Percentiles rank a stretch among this genome's conserved stretches.
phyloP scores from a whole-genome alignment of 495 filamentous ascomycete species.

The Podospora bellae-mahoneyi region DNA sequence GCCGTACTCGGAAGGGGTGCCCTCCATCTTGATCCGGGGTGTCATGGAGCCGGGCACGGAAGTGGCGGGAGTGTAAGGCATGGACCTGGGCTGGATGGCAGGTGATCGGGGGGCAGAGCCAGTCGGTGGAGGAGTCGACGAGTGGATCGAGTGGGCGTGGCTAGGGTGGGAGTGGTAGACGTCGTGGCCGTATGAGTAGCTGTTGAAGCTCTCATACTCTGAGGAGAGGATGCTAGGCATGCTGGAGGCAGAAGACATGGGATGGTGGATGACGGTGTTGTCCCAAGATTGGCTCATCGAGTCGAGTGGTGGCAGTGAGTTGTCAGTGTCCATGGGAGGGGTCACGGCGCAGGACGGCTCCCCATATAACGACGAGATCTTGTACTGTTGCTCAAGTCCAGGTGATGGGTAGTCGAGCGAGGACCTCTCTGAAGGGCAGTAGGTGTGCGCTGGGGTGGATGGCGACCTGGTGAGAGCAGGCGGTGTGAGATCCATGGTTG shows the following conservation, averaged over 20 bases:
- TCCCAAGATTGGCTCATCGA: slow-evolving; percentile 45
- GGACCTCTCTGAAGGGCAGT: slow-evolving; percentile 46
- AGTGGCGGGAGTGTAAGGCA: slow-evolving; percentile 38
- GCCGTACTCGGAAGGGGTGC: slow-evolving; percentile 36
- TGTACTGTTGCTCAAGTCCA: slow-evolving; percentile 46
- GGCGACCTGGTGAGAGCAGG: slow-evolving; percentile 49
- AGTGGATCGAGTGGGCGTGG: slow-evolving; percentile 43
- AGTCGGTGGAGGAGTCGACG: slow-evolving; percentile 42
- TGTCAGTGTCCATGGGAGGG: slow-evolving; percentile 40
- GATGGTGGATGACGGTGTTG: slow-evolving; percentile 38
- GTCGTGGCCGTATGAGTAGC: slow-evolving; percentile 49
- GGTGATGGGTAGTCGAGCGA: slow-evolving; percentile 47
- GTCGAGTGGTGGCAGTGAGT: slow-evolving; percentile 42
- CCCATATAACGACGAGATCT: slow-evolving; percentile 44
- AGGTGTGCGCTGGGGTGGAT: slow-evolving; percentile 45
- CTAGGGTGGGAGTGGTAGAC: slow-evolving; percentile 46
- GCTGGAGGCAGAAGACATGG: slow-evolving; percentile 38
- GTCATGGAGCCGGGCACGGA: slow-evolving; percentile 37
- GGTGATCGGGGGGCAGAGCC: slow-evolving; percentile 45
- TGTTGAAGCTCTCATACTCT: slow-evolving; percentile 53
- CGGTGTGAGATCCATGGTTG: slow-evolving; percentile 48
- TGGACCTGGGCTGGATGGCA: slow-evolving; percentile 32
- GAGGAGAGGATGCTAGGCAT: slow-evolving; percentile 49
- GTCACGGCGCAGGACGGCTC: slow-evolving; percentile 40
- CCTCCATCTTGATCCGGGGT: slow-evolving; percentile 52